These are phyloP conservation scores for Fonsecaea pedrosoi DNA, from an alignment of 2,329 filamentous ascomycete species.

Conservation along the genomic window DNA sequence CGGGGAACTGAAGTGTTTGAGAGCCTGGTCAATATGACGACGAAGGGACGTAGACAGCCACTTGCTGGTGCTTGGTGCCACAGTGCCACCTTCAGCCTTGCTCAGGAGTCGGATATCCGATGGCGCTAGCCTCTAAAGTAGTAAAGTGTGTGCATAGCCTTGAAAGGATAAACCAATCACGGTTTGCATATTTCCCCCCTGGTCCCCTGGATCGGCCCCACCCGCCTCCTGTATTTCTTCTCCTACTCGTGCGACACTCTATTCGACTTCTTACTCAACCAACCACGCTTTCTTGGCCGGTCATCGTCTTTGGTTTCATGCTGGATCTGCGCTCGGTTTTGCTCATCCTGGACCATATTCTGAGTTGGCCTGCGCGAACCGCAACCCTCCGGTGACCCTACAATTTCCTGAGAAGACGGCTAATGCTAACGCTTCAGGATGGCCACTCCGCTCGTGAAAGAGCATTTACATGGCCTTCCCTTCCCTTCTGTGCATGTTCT, in stretches of 20 bases:
- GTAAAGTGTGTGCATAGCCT: not conserved
- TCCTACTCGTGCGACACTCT: conserved; percentile 23
- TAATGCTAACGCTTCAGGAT: conserved; percentile 19
- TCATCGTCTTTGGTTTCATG: conserved; percentile 27
- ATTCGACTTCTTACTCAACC: conserved; percentile 9
- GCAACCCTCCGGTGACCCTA: conserved; percentile 28
- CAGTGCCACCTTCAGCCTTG: conserved; percentile 2
- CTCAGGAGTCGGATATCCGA: not conserved
- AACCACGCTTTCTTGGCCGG: not conserved
- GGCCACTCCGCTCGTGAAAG: conserved; percentile 13
- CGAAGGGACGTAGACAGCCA: not conserved
- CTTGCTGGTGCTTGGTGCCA: not conserved
- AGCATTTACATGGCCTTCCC: conserved; percentile 14
- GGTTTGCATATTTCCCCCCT: not conserved
- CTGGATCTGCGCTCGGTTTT: conserved; percentile 27
- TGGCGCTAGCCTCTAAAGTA: not conserved
- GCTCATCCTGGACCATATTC: conserved; percentile 7
- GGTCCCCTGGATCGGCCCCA: not conserved
- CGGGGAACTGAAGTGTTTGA: conserved; percentile 10
- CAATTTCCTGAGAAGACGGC: conserved; percentile 29
- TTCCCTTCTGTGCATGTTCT: conserved; percentile 13
- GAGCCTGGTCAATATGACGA: conserved; percentile 6
- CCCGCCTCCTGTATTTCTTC: conserved; percentile 2
- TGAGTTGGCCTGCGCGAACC: conserved; percentile 19
- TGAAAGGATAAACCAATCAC: not conserved